phyloP scores from a whole-genome alignment of 805 yeast species.

The Ascoidea rubescens region DNA sequence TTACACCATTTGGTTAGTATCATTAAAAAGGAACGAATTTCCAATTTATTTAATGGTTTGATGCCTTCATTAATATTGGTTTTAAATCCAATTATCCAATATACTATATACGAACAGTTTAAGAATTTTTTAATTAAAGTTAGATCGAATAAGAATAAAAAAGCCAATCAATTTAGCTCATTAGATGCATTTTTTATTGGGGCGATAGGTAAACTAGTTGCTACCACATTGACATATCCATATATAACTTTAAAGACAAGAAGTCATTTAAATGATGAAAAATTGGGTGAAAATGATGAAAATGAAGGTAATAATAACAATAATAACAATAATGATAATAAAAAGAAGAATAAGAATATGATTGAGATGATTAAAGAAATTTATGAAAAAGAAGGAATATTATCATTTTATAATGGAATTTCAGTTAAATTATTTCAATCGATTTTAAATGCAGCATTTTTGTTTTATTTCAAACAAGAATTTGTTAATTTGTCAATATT shows the following conservation, averaged over 20 bases:
- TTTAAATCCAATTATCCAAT: slow-evolving; percentile 80
- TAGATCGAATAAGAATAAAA: slow-evolving; percentile 27
- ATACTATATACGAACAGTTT: slow-evolving; percentile 81
- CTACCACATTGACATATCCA: slow-evolving; percentile 86
- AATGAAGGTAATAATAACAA: slow-evolving; percentile 4
- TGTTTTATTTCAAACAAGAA: slow-evolving; percentile 85
- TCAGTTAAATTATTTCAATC: slow-evolving; percentile 70
- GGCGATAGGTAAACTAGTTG: slow-evolving; percentile 77
- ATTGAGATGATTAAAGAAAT: slow-evolving; percentile 40
- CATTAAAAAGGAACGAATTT: slow-evolving; percentile 54
- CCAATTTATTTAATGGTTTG: slow-evolving; percentile 70
- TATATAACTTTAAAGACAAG: slow-evolving; percentile 82
- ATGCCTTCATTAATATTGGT: slow-evolving; percentile 81
- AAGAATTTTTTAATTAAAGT: slow-evolving; percentile 44
- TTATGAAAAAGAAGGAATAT: slow-evolving; percentile 54
- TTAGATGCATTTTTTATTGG: slow-evolving; percentile 76
- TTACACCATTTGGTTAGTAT: slow-evolving; percentile 47
- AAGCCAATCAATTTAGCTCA: slow-evolving; percentile 33
- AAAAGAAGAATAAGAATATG: slow-evolving; percentile 5
- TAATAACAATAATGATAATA: neutral
- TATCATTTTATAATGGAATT: slow-evolving; percentile 72
- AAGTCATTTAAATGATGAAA: slow-evolving; percentile 48
- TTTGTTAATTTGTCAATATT: slow-evolving; percentile 45
- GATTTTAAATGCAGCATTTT: slow-evolving; percentile 77
- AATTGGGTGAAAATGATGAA: neutral